phyloP scores from a whole-genome alignment of 148 eudicot species.

The Vaccinium macrocarpon region DNA sequence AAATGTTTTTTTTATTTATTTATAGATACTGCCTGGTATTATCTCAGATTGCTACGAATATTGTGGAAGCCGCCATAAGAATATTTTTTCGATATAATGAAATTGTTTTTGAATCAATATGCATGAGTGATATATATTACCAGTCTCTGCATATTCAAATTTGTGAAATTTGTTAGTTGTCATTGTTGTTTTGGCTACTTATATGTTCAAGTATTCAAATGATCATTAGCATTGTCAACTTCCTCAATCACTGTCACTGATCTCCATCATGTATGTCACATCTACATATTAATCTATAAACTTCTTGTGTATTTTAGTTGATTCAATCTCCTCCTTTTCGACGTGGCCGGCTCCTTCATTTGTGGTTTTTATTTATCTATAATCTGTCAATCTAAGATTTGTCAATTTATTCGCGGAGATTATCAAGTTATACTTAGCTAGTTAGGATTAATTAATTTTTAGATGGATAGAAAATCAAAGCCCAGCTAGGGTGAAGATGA shows the following conservation, averaged over 20 bases:
- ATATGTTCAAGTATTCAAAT: background rate
- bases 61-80: background rate
- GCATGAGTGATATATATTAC: too few species aligned
- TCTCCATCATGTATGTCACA: background rate
- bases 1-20: background rate
- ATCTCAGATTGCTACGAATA: background rate
- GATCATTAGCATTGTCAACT: background rate
- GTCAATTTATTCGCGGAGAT: background rate
- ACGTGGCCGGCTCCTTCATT: background rate
- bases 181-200: background rate
- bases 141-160: background rate
- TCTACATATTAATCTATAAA: background rate
- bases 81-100: too few species aligned
- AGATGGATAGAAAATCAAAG: too few species aligned
- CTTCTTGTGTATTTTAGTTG: background rate
- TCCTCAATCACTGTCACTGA: background rate
- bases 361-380: background rate
- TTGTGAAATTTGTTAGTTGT: background rate
- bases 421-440: background rate
- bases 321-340: too few species aligned
- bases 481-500: too few species aligned
- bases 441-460: too few species aligned
- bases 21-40: background rate
- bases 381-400: background rate
- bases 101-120: background rate